Base-by-base conservation (phyloP, 345 rosid genomes). In the Anastatica hierochuntica region DNA sequence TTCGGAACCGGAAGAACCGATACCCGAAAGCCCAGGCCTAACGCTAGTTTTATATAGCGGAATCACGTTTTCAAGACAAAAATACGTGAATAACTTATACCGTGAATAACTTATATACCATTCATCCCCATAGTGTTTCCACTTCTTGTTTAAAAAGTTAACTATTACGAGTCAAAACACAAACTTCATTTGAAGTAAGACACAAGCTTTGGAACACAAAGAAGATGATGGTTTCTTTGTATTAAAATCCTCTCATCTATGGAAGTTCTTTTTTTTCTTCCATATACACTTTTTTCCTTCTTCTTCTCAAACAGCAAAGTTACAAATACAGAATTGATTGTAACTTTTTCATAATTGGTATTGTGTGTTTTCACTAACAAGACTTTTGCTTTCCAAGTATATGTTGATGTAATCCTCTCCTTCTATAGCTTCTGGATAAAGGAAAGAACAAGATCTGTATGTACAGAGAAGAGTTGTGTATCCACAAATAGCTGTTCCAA, bases 381-480 rank as follows among this genome's bases (percentile, higher is more conserved):
- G 10, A 29, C 33, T 6, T 8, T 31, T 49, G 51, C 49, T 21
- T 51, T 31, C n/a, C 21, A 14, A 1, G 18, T 64, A 64, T 40
- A 56, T 18, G 54, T 9, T 55, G 49, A 29, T 29, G 33, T 29
- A 29, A 4, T 31, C 17, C 18, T 20, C 14, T n/a, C 13, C 4
- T 45, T 14, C 78, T 79, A 87, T 53, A 87, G 88, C 83, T 87
- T 90, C 79, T 90, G 98, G 70, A 80, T 74, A 66, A 77, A 87
- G 13, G 98, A 87, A 52, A 82, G 98, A 50, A 81, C 85, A 11
- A 79, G 85, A 80, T 90, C 96, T 35, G 98, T 90, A 61, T 84
- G 96, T 66, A 87, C 95, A 47, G 96, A 81, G 81, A 90, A 90
- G 71, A 87, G 89, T 63, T 90, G 98, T 8, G 98, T 90, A 63